These are phyloP conservation scores for Coemansia sp. DNA, from an alignment of 192 early-diverging fungal species.

Conservation along the genomic window DNA sequence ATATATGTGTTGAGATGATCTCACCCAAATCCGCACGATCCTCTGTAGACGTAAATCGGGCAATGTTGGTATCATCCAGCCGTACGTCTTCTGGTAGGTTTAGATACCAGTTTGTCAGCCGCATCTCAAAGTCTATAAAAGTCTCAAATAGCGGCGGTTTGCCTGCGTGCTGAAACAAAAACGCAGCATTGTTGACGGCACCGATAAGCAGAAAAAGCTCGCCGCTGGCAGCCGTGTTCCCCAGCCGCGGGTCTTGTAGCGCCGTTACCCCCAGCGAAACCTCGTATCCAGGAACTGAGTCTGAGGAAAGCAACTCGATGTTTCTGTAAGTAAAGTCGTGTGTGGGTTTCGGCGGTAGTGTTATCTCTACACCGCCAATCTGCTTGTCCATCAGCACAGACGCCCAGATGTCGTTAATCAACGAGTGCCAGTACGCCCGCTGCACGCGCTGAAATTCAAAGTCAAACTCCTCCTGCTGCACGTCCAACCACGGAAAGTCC, in stretches of 20 bases:
- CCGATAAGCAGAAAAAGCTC: constrained; percentile 50
- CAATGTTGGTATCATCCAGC: constrained; percentile 39
- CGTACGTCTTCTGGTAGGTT: constrained; percentile 40
- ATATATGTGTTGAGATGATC: constrained; percentile 46
- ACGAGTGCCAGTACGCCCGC: constrained; percentile 56
- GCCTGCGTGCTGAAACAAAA: constrained; percentile 41
- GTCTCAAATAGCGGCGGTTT: constrained; percentile 34
- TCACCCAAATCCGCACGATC: constrained; percentile 49
- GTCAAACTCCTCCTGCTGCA: constrained; percentile 43
- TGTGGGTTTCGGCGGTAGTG: constrained; percentile 37
- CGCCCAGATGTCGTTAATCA: constrained; percentile 54
- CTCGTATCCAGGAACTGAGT: constrained; percentile 31
- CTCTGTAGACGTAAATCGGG: constrained; percentile 40
- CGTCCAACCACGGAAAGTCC: constrained; percentile 48
- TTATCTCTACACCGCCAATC: constrained; percentile 41
- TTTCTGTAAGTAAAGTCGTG: constrained; percentile 47
- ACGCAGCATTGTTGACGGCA: constrained; percentile 40
- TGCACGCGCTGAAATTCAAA: constrained; percentile 53
- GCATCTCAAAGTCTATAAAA: constrained; percentile 53
- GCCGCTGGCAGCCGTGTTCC: constrained; percentile 46
- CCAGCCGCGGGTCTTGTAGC: constrained; percentile 30
- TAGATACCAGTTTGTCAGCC: constrained; percentile 49
- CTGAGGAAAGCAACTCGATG: constrained; percentile 20
- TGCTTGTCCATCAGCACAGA: constrained; percentile 54
- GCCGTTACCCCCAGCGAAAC: constrained; percentile 29